Percentiles rank a stretch among this genome's conserved stretches.
These are phyloP conservation scores for Salvia splendens DNA, from an alignment of 257 asterid species.

Conservation along the genomic window DNA sequence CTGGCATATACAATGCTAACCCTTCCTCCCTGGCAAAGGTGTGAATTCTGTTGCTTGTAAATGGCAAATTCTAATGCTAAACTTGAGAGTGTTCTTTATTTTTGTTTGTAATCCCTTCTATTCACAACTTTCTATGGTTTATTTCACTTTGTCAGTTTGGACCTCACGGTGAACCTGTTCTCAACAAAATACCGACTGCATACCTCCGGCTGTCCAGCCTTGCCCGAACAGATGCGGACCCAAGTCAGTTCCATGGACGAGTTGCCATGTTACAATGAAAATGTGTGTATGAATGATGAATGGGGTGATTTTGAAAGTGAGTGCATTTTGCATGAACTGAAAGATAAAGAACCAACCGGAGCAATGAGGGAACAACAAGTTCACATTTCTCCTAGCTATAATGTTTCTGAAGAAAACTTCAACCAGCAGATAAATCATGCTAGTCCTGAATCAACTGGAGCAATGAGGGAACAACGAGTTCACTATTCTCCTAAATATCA, in stretches of 20 bases:
- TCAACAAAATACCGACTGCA: constrained; percentile 76
- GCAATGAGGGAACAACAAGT: neutral
- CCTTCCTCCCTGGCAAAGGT: constrained; percentile 91
- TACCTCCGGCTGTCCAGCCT: constrained; percentile 56
- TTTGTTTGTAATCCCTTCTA: neutral
- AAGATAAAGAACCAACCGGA: constrained; percentile 19
- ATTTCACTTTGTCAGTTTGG: constrained; percentile 51
- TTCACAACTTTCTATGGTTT: neutral
- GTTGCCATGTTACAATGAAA: constrained; percentile 65
- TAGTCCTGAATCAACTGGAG: neutral
- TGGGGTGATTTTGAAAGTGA: constrained; percentile 27
- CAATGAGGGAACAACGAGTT: no score
- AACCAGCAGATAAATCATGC: constrained; percentile 17
- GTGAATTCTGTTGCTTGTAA: constrained; percentile 11
- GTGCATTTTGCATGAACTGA: constrained; percentile 25
- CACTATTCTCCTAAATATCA: no score
- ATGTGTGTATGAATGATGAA: constrained; percentile 37
- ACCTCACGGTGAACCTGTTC: constrained; percentile 75
- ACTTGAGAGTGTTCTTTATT: neutral
- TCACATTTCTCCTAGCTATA: constrained; percentile 17
- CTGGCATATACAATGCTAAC: constrained; percentile 82
- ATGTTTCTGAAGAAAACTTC: constrained; percentile 25
- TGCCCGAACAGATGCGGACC: constrained; percentile 47
- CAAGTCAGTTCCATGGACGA: constrained; percentile 71
- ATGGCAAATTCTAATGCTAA: neutral